Base-by-base conservation (phyloP, 371 early-diverging fungal genomes). In the Lichtheimia corymbifera region DNA sequence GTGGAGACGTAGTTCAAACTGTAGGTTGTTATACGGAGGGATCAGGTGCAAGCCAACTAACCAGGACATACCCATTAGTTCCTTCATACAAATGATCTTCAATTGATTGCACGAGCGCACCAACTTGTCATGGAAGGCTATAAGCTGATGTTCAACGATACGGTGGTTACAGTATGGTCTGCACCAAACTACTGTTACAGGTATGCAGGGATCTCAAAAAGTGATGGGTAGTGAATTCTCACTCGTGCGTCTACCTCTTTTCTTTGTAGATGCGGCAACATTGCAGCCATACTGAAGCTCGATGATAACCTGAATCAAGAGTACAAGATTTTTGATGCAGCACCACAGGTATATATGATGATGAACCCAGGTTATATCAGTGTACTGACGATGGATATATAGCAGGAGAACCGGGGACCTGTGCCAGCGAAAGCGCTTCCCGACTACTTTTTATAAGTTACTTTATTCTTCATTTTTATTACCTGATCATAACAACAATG, bases 151-250 rank as follows among this genome's bases (percentile, higher is more conserved):
- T 98, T 97, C 82, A 93, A 97, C 56, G 88, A 95, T 40, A 92
- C 90, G 2, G 87, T 98, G 49, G 99, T 99, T 12, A 99, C 99
- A 5, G 97, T 99, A 2, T 99, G 99, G 95, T 95, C 95, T 9
- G 99, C 99, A 18, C 99, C 99, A 47, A 99, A 99, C 76, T 99
- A 99, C 74, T 99, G 99, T 71, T 99, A 99, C 71, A 61, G 85
- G 81, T 82, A 79, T 24, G 20, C 35, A 9, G 28, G 28, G 25
- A n/a, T 43, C 7, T 4, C 55, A 40, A 54, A 0, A 40, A n/a
- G 40, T 14, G 22, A 18, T 25, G 17, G 22, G 11, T 40, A 43
- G 9, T 35, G 35, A 35, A 11, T 22, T 22, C 45, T 22, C 63
- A 66, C 47, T 20, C 18, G 41, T 28, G 24, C 42, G 51, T 3